Base-by-base conservation (phyloP, 441 rosid species). In the Pelargonium citronellum region DNA sequence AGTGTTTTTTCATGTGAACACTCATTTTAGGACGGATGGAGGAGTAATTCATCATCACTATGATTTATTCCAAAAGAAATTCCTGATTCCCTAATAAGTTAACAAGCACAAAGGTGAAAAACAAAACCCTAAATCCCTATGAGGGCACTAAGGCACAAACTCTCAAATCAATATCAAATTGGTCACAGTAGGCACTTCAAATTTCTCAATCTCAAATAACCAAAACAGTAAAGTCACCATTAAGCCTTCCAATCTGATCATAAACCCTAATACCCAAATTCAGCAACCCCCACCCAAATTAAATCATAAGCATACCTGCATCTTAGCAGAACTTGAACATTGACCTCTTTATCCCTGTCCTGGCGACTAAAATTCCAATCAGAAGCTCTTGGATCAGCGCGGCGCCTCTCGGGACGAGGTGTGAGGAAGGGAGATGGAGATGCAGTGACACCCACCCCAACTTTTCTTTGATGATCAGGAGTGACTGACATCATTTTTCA, bases 351-450 rank as follows among this genome's bases (percentile, higher is more conserved):
- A 13, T 87, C 95, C 79, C 85, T 85, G 10, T 94, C 97, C 30
- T 78, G 89, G 49, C 97, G 90, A 64, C 20, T 82, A 4, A 77
- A 72, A 77, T 73, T 73, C 88, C 87, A 81, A 2, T 88, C 93
- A 7, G 79, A 49, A 1, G 75, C 77, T 73, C 87, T 81, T 0
- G 84, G 80, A 61, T 93, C 97, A 0, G 67, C 73, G 11, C 97
- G 89, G 65, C 95, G 89, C 70, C 94, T 77, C 79, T 94, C 97
- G 0, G 86, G 95, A 0, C 98, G 89, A 19, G 97, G 97, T 39
- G 97, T 94, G 69, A 88, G 75, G 75, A 94, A 94, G 20, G 97
- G 97, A 20, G 83, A 62, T 3, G 98, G 98, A 73, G 97, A 89
- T 7, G 98, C 85, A 2, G 74, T 70, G 63, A 94, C 75, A 27